These are phyloP conservation scores for Eucalyptus marginata DNA, from an alignment of 345 rosid species.

Conservation along the genomic window DNA sequence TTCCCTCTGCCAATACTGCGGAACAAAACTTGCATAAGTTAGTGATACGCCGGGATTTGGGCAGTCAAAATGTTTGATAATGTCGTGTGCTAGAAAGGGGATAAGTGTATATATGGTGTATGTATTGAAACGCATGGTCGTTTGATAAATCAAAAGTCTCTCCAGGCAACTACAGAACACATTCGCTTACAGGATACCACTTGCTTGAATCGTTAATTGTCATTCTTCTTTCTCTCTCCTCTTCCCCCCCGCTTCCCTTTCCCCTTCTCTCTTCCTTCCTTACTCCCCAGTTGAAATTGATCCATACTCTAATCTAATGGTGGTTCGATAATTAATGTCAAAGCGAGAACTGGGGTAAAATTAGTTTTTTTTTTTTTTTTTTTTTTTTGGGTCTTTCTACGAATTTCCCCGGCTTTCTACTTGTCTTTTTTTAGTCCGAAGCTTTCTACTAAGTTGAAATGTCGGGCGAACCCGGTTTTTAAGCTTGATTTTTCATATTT, in stretches of 20 bases:
- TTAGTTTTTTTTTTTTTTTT: background rate
- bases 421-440: background rate
- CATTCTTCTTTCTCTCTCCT: background rate
- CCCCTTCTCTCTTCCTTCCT: too few species aligned
- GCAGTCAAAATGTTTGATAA: background rate
- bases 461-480: background rate
- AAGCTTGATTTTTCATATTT: background rate
- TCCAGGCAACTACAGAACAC: background rate
- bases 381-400: background rate
- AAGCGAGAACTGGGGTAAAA: background rate
- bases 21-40: conserved; percentile 4
- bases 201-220: background rate
- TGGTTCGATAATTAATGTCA: background rate
- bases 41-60: background rate
- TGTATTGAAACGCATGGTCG: background rate
- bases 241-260: too few species aligned
- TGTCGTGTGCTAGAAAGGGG: background rate
- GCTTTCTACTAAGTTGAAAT: background rate
- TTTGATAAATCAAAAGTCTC: background rate
- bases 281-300: too few species aligned
- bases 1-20: conserved; percentile 80
- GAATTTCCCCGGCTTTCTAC: background rate
- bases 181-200: background rate
- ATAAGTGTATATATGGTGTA: background rate
- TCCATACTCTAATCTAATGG: background rate